Percentiles rank a stretch among this genome's conserved stretches.
phyloP scores from a whole-genome alignment of 257 asterid species.

The Ligustrum vulgare region DNA sequence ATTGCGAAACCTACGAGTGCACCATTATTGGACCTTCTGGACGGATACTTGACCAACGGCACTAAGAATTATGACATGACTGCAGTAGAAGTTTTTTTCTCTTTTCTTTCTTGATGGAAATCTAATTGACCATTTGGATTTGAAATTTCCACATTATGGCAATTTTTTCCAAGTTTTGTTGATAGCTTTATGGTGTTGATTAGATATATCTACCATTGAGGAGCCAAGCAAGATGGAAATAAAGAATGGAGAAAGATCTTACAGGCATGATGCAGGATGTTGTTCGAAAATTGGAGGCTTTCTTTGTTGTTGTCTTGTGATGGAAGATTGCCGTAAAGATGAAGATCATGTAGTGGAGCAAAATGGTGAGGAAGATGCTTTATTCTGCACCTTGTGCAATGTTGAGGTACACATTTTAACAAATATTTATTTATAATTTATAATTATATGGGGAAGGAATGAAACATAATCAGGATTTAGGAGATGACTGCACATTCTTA shows the following conservation, averaged over 20 bases:
- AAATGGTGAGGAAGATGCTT: constrained; percentile 82
- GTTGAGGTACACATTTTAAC: constrained; percentile 67
- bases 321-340: constrained; percentile 78
- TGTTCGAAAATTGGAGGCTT: constrained; percentile 64
- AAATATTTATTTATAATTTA: constrained; percentile 14
- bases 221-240: constrained; percentile 60
- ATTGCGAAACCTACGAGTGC: background rate
- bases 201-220: constrained; percentile 50
- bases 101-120: background rate
- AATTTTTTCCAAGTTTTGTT: constrained; percentile 16
- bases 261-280: constrained; percentile 40
- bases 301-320: constrained; percentile 70
- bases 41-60: background rate
- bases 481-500: background rate
- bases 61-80: background rate
- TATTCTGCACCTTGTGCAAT: constrained; percentile 94
- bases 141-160: background rate
- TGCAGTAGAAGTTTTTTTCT: background rate
- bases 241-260: constrained; percentile 52
- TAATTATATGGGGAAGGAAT: background rate
- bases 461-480: background rate
- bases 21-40: background rate
- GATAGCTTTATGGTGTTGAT: constrained; percentile 30
- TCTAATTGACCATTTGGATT: background rate
- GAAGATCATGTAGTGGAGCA: constrained; percentile 50